Percentiles rank a stretch among this genome's conserved stretches.
These are phyloP conservation scores for Candida sanyaensis DNA, from an alignment of 1,139 yeast genomes.

Conservation along the genomic window DNA sequence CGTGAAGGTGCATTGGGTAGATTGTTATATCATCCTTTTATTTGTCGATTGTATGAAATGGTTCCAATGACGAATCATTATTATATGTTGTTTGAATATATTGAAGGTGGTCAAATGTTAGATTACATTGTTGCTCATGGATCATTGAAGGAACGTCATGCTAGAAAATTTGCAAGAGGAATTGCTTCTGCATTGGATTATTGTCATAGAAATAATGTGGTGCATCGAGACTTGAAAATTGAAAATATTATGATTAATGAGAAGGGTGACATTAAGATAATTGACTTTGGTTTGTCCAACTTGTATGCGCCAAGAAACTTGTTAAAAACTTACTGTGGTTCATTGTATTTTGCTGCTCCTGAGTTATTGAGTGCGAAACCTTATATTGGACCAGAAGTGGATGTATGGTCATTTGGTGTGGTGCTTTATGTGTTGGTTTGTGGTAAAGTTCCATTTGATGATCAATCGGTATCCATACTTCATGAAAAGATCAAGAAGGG, in stretches of 20 bases:
- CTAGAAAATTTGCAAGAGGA: slow-evolving; percentile 95
- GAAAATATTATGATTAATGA: slow-evolving; percentile 95
- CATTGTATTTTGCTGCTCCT: slow-evolving; percentile 97
- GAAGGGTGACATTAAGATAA: slow-evolving; percentile 91
- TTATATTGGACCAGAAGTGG: slow-evolving; percentile 95
- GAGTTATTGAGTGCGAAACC: slow-evolving; percentile 92
- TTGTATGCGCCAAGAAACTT: slow-evolving; percentile 71
- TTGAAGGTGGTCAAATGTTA: slow-evolving; percentile 96
- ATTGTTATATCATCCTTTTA: slow-evolving; percentile 86
- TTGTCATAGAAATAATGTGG: slow-evolving; percentile 91
- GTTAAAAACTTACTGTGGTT: slow-evolving; percentile 94
- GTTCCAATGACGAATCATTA: slow-evolving; percentile 96
- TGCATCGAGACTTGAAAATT: slow-evolving; percentile 94
- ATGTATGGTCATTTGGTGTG: slow-evolving; percentile 98
- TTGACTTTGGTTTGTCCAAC: slow-evolving; percentile 94
- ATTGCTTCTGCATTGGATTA: slow-evolving; percentile 93
- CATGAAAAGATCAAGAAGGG: slow-evolving; percentile 96
- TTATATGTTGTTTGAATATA: slow-evolving; percentile 95
- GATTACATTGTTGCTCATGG: slow-evolving; percentile 98
- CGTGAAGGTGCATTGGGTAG: slow-evolving; percentile 95
- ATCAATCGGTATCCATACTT: slow-evolving; percentile 86
- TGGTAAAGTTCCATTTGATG: slow-evolving; percentile 98
- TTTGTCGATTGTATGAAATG: slow-evolving; percentile 90
- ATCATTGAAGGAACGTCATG: slow-evolving; percentile 88
- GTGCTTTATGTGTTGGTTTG: slow-evolving; percentile 92